phyloP scores from a whole-genome alignment of 1,284 basidiomycete species.

The Marasmius fiardii region DNA sequence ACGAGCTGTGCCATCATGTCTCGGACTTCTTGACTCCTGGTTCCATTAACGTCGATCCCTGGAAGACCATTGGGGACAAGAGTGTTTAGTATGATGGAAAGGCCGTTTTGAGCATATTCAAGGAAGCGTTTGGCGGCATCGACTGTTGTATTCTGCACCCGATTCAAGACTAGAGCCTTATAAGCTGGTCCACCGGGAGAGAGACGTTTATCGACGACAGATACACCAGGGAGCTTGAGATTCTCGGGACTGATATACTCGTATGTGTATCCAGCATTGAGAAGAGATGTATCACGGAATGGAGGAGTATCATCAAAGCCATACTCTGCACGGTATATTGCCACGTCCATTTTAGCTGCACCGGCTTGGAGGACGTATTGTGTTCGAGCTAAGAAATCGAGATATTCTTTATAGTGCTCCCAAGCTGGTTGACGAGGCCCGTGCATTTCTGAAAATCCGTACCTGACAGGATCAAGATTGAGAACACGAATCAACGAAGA shows the following conservation, averaged over 20 bases:
- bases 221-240: slow-evolving; percentile 16
- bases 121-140: slow-evolving; percentile 14
- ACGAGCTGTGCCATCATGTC: slow-evolving; percentile 15
- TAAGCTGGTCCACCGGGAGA: slow-evolving; percentile 15
- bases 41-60: slow-evolving; percentile 13
- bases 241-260: slow-evolving; percentile 20
- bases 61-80: slow-evolving; percentile 16
- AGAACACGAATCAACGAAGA: neutral
- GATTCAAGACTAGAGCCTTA: slow-evolving; percentile 17
- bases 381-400: slow-evolving; percentile 15
- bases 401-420: slow-evolving; percentile 16
- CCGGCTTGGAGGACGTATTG: slow-evolving; percentile 18
- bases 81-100: slow-evolving; percentile 14
- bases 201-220: slow-evolving; percentile 13
- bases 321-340: slow-evolving; percentile 16
- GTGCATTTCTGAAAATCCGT: slow-evolving; percentile 15
- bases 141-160: slow-evolving; percentile 13
- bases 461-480: neutral
- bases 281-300: slow-evolving; percentile 13
- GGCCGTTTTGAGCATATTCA: slow-evolving; percentile 13
- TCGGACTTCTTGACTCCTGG: slow-evolving; percentile 12
- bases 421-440: slow-evolving; percentile 15
- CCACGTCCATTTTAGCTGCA: slow-evolving; percentile 15
- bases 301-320: slow-evolving; percentile 11
- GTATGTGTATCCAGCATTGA: slow-evolving; percentile 15